Percentiles rank a stretch among this genome's conserved stretches.
phyloP scores from a whole-genome alignment of 2,329 filamentous ascomycete genomes.

The Colletotrichum sp. region DNA sequence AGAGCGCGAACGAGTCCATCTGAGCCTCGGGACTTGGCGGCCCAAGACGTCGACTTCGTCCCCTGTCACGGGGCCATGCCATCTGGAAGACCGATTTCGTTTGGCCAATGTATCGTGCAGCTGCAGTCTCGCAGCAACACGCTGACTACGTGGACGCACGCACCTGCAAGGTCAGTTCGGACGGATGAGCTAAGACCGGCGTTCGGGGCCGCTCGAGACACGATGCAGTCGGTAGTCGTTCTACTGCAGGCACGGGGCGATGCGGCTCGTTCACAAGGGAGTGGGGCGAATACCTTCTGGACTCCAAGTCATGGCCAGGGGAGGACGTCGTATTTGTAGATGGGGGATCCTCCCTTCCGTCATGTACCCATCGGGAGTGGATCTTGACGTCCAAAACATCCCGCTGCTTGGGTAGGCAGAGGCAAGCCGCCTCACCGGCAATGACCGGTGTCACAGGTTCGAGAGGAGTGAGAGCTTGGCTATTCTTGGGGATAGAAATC shows the following conservation, averaged over 20 bases:
- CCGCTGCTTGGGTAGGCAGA: background rate
- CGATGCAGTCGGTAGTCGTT: background rate
- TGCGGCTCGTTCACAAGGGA: background rate
- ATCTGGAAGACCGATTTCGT: background rate
- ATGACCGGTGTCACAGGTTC: background rate
- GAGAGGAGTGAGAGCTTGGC: background rate
- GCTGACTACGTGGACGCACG: background rate
- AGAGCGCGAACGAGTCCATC: background rate
- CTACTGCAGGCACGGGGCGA: background rate
- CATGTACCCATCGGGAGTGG: background rate
- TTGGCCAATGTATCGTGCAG: constrained; percentile 1
- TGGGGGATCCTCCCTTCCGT: background rate
- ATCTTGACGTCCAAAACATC: background rate
- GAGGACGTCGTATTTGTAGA: background rate
- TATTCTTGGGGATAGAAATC: background rate
- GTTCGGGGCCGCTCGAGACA: constrained; percentile 10
- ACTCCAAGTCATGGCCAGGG: background rate
- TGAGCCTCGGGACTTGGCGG: background rate
- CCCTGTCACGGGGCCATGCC: background rate
- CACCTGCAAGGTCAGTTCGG: background rate
- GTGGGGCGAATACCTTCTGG: background rate
- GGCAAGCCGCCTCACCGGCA: background rate
- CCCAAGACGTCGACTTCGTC: background rate
- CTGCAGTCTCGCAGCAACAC: constrained; percentile 10
- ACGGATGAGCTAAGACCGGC: constrained; percentile 12